Base-by-base conservation (phyloP, 345 rosid species). In the Eucalyptus camaldulensis region DNA sequence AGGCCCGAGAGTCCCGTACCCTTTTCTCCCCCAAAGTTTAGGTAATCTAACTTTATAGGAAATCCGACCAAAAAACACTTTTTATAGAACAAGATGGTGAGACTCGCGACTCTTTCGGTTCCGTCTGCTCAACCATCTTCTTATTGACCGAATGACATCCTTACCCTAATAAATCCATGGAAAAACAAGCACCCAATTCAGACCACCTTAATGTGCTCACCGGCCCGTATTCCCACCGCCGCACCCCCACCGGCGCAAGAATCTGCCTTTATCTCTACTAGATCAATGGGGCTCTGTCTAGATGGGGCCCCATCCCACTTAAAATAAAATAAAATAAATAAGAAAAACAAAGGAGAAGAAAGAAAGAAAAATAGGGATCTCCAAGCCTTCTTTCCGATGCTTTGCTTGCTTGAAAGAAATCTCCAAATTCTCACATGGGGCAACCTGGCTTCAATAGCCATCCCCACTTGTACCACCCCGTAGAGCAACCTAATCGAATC, bases 321-420 rank as follows among this genome's bases (percentile, higher is more conserved):
- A 72, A 37, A 19, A 37, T 3, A 72, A 37, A 8, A 10, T 16
- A 5, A 3, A 31, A 31, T 2, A 40, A 6, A 17, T 15, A 16
- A 7, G 2, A 49, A 1, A 31, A 16, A 29, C 13, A 9, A 17
- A 9, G 3, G 0, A 17, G 0, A 6, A 31, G 16, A 33, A 33
- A 2, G 5, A 4, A 16, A 72, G 7, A 22, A 37, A 37, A 11
- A 72, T 19, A 72, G 45, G 45, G 83, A 19, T 43, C 43, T 31
- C 44, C 80, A 76, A 76, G 85, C 43, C 85, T 40, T 76, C 15
- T 21, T 21, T 40, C 47, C 47, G 24, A 40, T 60, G 90, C 43
- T 43, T 40, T 43, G 43, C 85, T 93, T 90, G 51, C 94, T 92
- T 91, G 91, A 69, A 92, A 88, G 91, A 86, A 90, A 92, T 90